These are phyloP conservation scores for Yamadazyma songkhlaensis DNA, from an alignment of 1,139 yeast genomes.

Conservation along the genomic window DNA sequence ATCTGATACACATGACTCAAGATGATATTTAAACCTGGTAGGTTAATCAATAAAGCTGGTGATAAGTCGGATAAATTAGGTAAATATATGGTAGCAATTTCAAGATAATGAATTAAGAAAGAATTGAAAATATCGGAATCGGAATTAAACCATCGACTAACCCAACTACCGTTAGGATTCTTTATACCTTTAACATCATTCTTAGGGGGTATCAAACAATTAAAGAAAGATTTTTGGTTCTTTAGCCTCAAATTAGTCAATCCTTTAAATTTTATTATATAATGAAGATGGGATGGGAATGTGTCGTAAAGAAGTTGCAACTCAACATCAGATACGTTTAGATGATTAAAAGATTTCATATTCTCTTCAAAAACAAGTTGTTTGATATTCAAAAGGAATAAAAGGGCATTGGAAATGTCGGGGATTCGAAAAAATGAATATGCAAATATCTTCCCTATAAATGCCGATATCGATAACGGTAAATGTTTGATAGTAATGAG, in stretches of 20 bases:
- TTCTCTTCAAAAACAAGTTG: conserved; percentile 28
- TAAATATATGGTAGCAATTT: conserved; percentile 16
- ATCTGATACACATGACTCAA: conserved; percentile 38
- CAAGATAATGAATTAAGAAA: conserved; percentile 65
- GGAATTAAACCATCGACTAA: conserved; percentile 45
- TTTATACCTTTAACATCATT: conserved; percentile 55
- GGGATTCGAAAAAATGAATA: conserved; percentile 60
- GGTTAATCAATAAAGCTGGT: conserved; percentile 11
- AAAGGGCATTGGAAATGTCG: conserved; percentile 58
- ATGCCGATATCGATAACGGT: conserved; percentile 63
- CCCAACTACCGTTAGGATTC: conserved; percentile 71
- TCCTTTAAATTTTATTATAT: conserved; percentile 37
- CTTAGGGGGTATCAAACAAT: conserved; percentile 47
- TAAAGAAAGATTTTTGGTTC: conserved; percentile 26
- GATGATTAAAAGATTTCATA: conserved; percentile 4
- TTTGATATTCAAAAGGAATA: conserved; percentile 60
- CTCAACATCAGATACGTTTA: not conserved
- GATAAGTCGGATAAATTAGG: not conserved
- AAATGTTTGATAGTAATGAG: conserved; percentile 52
- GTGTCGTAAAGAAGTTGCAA: conserved; percentile 7
- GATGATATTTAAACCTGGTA: conserved; percentile 40
- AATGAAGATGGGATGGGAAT: conserved; percentile 42
- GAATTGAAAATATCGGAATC: conserved; percentile 72
- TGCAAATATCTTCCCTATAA: conserved; percentile 79
- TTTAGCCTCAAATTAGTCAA: conserved; percentile 19